Percentiles rank a stretch among this genome's conserved stretches.
Evolutionary conservation across 352 stramenopile genomes (phyloP).

Genomic region (Pythium folliculosum): DNA sequence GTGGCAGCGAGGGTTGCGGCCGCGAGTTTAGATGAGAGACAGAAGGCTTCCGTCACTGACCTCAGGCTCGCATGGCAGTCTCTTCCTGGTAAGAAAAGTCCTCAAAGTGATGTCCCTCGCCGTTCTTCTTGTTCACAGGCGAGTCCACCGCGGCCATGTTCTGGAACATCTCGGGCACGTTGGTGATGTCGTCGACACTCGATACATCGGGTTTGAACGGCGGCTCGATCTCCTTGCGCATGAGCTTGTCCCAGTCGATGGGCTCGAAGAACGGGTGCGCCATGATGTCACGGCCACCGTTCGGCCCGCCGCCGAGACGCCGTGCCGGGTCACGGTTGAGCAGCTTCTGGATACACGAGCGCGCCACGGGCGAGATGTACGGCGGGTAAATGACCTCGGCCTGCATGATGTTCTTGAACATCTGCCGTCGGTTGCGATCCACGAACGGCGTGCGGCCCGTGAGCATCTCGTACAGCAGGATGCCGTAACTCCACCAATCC

Average conservation of each 20-base stretch:
- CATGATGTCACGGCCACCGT: conserved; percentile 88
- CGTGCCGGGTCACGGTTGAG: conserved; percentile 93
- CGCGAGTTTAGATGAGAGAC: too few species aligned
- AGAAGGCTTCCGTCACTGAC: too few species aligned
- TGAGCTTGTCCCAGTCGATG: conserved; percentile 87
- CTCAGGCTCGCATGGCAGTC: conserved; percentile 38
- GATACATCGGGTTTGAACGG: conserved; percentile 80
- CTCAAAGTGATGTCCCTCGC: conserved; percentile 86
- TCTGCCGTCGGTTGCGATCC: conserved; percentile 84
- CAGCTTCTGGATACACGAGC: conserved; percentile 87
- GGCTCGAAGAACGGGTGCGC: conserved; percentile 82
- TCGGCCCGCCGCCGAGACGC: conserved; percentile 89
- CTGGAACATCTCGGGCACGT: conserved; percentile 90
- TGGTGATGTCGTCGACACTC: conserved; percentile 85
- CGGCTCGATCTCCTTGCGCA: conserved; percentile 82
- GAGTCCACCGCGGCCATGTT: conserved; percentile 89
- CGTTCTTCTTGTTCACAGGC: conserved; percentile 85
- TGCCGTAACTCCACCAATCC: conserved; percentile 91
- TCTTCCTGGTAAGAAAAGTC: conserved; percentile 91
- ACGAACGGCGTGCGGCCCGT: conserved; percentile 87
- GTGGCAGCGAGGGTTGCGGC: too few species aligned
- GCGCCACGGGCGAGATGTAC: conserved; percentile 75
- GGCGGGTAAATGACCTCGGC: conserved; percentile 87
- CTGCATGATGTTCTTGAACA: conserved; percentile 93
- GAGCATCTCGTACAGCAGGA: conserved; percentile 89